phyloP scores from a whole-genome alignment of 2,329 filamentous ascomycete genomes.

The Colletotrichum limetticola region DNA sequence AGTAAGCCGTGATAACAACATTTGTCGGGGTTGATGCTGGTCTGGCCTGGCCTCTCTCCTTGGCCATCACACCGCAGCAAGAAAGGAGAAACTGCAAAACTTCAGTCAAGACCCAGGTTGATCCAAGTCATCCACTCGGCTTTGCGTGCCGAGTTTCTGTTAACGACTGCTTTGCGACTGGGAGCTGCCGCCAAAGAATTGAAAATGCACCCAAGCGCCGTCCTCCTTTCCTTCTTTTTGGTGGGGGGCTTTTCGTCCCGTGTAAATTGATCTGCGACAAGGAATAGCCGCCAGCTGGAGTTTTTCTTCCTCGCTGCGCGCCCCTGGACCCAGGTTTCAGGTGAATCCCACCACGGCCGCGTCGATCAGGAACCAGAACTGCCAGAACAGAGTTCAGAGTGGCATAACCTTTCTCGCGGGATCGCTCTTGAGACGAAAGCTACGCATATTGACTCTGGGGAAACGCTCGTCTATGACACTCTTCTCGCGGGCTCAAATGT shows the following conservation, averaged over 20 bases:
- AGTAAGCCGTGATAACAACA: not conserved
- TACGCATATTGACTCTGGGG: conserved; percentile 2
- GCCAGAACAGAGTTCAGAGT: conserved; percentile 12
- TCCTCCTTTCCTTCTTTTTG: not conserved
- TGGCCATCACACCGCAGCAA: conserved; percentile 2
- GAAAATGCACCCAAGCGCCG: conserved; percentile 5
- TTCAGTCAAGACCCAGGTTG: not conserved
- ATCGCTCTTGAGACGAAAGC: conserved; percentile 1
- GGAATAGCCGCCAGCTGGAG: not conserved
- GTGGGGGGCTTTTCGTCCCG: conserved; percentile 20
- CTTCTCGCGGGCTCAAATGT: not conserved
- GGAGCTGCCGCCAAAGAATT: not conserved
- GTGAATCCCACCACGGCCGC: conserved; percentile 23
- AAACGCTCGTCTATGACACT: not conserved
- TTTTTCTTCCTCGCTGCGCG: not conserved
- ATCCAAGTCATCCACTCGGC: not conserved
- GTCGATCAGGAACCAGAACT: conserved; percentile 25
- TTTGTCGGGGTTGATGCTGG: conserved; percentile 4
- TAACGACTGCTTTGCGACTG: not conserved
- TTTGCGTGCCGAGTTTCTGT: conserved; percentile 2
- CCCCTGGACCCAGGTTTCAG: conserved; percentile 27
- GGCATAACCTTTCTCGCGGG: not conserved
- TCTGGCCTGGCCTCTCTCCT: not conserved
- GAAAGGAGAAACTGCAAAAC: not conserved
- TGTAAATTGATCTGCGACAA: conserved; percentile 29